These are phyloP conservation scores for Apiotrichum gracile DNA, from an alignment of 1,284 basidiomycete species.

Conservation along the genomic window DNA sequence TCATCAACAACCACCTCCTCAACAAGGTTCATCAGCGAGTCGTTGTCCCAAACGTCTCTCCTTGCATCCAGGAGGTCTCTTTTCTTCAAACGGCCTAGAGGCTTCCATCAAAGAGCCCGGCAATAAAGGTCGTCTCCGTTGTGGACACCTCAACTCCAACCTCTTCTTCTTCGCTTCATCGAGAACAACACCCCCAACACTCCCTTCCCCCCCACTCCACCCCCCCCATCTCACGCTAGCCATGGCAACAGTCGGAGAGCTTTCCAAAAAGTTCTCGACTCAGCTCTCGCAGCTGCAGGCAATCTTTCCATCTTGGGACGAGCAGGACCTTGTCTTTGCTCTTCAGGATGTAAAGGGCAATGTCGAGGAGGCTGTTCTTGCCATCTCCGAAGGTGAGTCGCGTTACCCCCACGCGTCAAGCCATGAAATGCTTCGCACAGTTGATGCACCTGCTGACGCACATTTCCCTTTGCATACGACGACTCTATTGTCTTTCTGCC, in stretches of 20 bases:
- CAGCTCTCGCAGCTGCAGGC: slow-evolving; percentile 41
- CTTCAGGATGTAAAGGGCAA: slow-evolving; percentile 45
- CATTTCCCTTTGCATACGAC: background rate
- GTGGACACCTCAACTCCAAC: background rate
- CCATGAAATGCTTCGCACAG: background rate
- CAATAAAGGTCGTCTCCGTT: too few species aligned
- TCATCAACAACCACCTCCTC: too few species aligned
- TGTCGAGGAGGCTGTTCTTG: slow-evolving; percentile 45
- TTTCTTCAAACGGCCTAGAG: background rate
- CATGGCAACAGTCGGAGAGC: slow-evolving; percentile 40
- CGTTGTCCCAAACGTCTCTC: background rate
- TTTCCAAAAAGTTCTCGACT: slow-evolving; percentile 37
- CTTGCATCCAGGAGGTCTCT: background rate
- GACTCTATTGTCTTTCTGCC: background rate
- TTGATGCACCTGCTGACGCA: background rate
- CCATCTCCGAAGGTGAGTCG: slow-evolving; percentile 45
- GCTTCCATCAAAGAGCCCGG: background rate
- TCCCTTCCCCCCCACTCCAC: background rate
- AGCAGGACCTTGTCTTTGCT: slow-evolving; percentile 42
- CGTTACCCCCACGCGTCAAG: background rate
- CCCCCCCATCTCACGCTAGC: slow-evolving; percentile 5
- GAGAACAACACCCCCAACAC: background rate
- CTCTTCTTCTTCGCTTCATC: background rate
- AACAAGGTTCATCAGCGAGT: too few species aligned
- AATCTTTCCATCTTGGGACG: slow-evolving; percentile 48